These are phyloP conservation scores for Agrostemma githago DNA, from an alignment of 148 eudicot genomes.

Conservation along the genomic window DNA sequence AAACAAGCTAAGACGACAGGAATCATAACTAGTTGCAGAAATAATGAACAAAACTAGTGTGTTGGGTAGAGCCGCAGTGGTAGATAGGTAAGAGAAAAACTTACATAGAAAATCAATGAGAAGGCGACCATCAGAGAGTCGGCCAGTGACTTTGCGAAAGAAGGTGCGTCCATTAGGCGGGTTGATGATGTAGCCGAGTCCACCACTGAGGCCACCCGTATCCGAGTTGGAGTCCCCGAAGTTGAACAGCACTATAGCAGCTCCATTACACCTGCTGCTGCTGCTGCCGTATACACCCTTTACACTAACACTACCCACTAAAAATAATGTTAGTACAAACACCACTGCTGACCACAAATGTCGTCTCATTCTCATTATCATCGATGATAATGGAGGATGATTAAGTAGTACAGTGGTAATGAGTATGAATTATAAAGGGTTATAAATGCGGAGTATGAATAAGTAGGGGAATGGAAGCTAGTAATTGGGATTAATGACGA, in stretches of 20 bases:
- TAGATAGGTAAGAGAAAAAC: conserved; percentile 10
- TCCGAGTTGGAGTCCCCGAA: conserved; percentile 86
- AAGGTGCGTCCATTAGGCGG: conserved; percentile 62
- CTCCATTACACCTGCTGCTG: conserved; percentile 18
- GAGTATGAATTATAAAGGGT: too few species aligned
- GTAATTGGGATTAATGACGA: too few species aligned
- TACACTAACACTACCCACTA: not conserved
- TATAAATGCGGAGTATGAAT: too few species aligned
- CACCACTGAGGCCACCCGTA: conserved; percentile 67
- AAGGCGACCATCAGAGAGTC: conserved; percentile 75
- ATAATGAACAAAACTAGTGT: not conserved
- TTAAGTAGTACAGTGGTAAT: too few species aligned
- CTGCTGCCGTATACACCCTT: not conserved
- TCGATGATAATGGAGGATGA: too few species aligned
- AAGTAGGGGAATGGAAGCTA: too few species aligned
- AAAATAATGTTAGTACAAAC: not conserved
- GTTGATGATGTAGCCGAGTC: conserved; percentile 47
- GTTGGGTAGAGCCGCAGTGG: too few species aligned
- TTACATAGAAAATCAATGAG: conserved; percentile 73
- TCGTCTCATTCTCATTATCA: not conserved
- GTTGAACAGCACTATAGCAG: conserved; percentile 59
- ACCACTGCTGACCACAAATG: not conserved
- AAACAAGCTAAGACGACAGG: not conserved
- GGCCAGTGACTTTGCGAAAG: conserved; percentile 53
- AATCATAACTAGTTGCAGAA: not conserved